Percentiles rank a stretch among this genome's conserved stretches.
Evolutionary conservation across 73 alveolate genomes (phyloP).

Genomic region (Paraurostyla sp.): DNA sequence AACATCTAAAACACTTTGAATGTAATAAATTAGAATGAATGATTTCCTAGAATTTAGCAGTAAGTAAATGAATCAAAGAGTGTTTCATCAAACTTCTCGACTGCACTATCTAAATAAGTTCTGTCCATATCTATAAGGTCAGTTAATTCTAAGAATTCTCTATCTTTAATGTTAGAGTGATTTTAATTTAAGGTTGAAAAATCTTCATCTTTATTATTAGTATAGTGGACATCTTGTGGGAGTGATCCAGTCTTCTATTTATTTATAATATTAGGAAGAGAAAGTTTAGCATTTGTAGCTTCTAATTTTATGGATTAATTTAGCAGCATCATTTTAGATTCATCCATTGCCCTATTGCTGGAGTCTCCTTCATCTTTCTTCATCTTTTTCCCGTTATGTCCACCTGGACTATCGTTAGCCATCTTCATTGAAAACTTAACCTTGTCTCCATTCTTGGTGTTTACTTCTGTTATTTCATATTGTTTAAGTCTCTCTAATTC

Average conservation of each 20-base stretch:
- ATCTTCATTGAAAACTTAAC: neutral
- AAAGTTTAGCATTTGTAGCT: neutral
- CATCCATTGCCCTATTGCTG: neutral
- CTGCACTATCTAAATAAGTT: constrained; percentile 59
- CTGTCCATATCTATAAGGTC: constrained; percentile 69
- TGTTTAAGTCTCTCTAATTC: constrained; percentile 34
- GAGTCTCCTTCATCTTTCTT: constrained; percentile 1
- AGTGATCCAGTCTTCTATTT: constrained; percentile 14
- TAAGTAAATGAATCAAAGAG: constrained; percentile 64
- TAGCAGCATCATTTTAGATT: constrained; percentile 10
- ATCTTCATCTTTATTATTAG: neutral
- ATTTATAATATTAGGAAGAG: neutral
- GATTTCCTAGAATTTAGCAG: constrained; percentile 46
- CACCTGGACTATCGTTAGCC: neutral
- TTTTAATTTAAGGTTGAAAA: neutral
- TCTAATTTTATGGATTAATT: neutral
- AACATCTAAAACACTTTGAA: constrained; percentile 51
- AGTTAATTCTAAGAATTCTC: constrained; percentile 63
- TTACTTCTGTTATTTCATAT: constrained; percentile 20
- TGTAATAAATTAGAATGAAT: constrained; percentile 49
- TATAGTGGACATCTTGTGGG: no score
- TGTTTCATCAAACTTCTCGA: constrained; percentile 74
- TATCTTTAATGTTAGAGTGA: no score
- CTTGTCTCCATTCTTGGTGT: neutral
- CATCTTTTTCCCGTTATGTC: neutral